Evolutionary conservation across 2,329 filamentous ascomycete species (phyloP).

Genomic region (Talaromyces sp.): DNA sequence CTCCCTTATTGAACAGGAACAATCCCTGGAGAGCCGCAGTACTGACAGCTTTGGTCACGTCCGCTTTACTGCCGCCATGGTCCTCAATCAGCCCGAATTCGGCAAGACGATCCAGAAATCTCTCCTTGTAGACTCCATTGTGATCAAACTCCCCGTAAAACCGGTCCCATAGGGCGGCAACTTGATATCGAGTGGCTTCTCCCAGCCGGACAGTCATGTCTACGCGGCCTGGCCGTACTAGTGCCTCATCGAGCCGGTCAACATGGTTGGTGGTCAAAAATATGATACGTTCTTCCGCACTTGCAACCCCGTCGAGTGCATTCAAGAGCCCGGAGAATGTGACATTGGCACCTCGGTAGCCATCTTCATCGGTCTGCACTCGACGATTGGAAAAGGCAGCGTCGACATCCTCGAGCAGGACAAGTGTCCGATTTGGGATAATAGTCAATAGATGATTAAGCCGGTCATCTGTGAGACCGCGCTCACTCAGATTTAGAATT

Average conservation of each 20-base stretch:
- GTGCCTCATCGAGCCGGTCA: constrained; percentile 79
- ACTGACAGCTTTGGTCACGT: constrained; percentile 59
- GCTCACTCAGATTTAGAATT: constrained; percentile 85
- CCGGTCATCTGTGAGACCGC: constrained; percentile 84
- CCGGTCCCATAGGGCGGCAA: constrained; percentile 82
- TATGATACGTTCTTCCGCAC: constrained; percentile 86
- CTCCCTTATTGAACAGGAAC: constrained; percentile 91
- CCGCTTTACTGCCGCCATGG: constrained; percentile 47
- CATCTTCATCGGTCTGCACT: constrained; percentile 67
- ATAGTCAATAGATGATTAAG: constrained; percentile 82
- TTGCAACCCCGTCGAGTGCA: constrained; percentile 84
- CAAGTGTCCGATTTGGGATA: constrained; percentile 74
- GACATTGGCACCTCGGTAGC: constrained; percentile 80
- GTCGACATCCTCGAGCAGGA: constrained; percentile 85
- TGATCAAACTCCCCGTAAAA: constrained; percentile 83
- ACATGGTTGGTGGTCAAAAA: constrained; percentile 95
- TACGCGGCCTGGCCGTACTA: constrained; percentile 86
- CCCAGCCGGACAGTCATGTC: constrained; percentile 91
- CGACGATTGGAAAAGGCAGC: constrained; percentile 82
- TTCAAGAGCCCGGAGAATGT: constrained; percentile 91
- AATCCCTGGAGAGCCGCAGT: constrained; percentile 90
- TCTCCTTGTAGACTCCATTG: constrained; percentile 57
- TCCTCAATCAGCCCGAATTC: constrained; percentile 67
- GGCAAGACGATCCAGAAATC: constrained; percentile 68
- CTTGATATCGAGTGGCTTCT: constrained; percentile 81